Base-by-base conservation (phyloP, 2,329 filamentous ascomycete genomes). In the Epichloe baconii region DNA sequence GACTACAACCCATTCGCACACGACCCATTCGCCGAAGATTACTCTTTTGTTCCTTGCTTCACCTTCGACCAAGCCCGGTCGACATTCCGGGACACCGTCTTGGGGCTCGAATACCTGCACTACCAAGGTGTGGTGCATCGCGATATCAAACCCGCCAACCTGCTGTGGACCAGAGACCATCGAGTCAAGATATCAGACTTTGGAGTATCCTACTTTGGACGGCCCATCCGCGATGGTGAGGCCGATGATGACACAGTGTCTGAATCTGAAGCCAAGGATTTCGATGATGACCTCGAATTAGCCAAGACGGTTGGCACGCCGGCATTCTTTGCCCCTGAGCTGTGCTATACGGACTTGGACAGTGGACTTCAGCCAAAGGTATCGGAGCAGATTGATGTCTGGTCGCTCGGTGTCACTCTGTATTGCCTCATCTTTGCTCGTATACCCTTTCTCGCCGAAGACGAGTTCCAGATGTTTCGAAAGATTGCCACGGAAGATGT, bases 181-280 rank as follows among this genome's bases (percentile, higher is more conserved):
- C 82, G 85, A 14, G 88, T 96, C 62, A 98, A 98, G 73, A 98
- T 98, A 54, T 97, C 93, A 5, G 93, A 98, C 63, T 98, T 98
- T 71, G 93, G 93, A 35, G 93, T 98, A 1, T 98, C 93, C 1
- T 98, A 97, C 66, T 88, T 98, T 55, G 93, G 93, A 31, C 82
- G 88, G 48, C 88, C 88, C 1, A 86, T 90, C 52, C 79, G 87
- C 40, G 88, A 95, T 45, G 86, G 86, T 49, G 88, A 94, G 59
- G 78, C 82, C 38, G 84, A 88, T 53, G 84, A 88, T 53, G 85
- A 89, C 52, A 83, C 71, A 54, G 82, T 73, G 17, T 85, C 85
- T 4, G 87, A 94, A 63, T 87, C 84, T 0, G 90, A 96, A 65
- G 86, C 87, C 11, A 82, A 81, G 41, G 88, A 95, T 61, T 82